These are phyloP conservation scores for Prunus mongolica DNA, from an alignment of 306 rosid species.

Conservation along the genomic window DNA sequence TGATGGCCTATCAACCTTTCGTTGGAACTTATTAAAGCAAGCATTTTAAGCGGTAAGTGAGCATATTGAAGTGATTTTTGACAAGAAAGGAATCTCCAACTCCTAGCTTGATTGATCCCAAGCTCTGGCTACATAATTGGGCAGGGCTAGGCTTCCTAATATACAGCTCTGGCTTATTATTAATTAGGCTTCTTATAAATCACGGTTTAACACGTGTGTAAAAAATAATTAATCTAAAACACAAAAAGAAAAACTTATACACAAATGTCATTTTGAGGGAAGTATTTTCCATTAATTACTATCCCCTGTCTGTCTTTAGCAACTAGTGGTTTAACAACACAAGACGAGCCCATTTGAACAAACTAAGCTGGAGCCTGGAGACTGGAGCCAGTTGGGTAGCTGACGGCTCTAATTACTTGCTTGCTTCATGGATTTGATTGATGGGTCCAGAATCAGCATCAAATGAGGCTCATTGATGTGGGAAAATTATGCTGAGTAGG, in stretches of 20 bases:
- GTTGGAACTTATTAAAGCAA: conserved; percentile 22
- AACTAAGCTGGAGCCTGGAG: too few species aligned
- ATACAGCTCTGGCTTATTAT: too few species aligned
- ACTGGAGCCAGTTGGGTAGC: conserved; percentile 1
- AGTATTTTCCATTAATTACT: too few species aligned
- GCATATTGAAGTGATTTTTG: conserved; percentile 32
- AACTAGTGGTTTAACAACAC: too few species aligned
- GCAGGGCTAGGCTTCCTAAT: too few species aligned
- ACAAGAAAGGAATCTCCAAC: conserved; percentile 39
- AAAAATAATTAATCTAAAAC: too few species aligned
- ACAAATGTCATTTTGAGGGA: too few species aligned
- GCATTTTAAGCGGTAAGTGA: neutral
- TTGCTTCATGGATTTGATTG: conserved; percentile 55
- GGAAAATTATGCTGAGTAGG: conserved; percentile 55
- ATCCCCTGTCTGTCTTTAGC: too few species aligned
- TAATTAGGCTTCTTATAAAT: too few species aligned
- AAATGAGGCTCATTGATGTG: conserved; percentile 45
- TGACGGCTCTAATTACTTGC: conserved; percentile 24
- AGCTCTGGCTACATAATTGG: conserved; percentile 2
- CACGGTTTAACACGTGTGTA: too few species aligned
- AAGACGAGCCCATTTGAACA: too few species aligned
- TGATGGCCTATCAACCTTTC: conserved; percentile 4
- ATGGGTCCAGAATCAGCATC: conserved; percentile 54
- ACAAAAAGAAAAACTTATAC: too few species aligned
- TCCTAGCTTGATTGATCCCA: conserved; percentile 10